These are phyloP conservation scores for Trichoderma reesei DNA, from an alignment of 495 filamentous ascomycete genomes.

Conservation along the genomic window DNA sequence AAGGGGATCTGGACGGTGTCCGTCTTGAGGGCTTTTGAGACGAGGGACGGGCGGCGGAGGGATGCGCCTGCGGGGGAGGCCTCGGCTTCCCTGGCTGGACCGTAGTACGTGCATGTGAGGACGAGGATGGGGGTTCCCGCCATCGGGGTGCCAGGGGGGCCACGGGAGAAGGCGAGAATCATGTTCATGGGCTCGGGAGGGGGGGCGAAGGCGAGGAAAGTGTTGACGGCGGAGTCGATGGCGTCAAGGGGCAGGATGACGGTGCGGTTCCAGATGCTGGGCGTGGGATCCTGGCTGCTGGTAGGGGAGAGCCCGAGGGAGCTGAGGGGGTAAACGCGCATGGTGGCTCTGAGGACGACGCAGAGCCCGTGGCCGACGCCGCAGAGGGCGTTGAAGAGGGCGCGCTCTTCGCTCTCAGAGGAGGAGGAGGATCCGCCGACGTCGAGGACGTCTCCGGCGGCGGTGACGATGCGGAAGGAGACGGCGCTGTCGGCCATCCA, in stretches of 20 bases:
- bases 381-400: conserved; percentile 29
- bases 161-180: conserved; percentile 12
- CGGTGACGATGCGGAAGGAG: conserved; percentile 24
- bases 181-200: neutral
- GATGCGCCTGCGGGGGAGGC: conserved; percentile 5
- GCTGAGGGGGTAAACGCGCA: conserved; percentile 37
- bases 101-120: conserved; percentile 13
- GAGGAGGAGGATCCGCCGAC: conserved; percentile 19
- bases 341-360: conserved; percentile 40
- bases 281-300: neutral
- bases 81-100: conserved; percentile 12
- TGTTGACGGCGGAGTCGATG: conserved; percentile 10
- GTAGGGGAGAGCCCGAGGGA: conserved; percentile 10
- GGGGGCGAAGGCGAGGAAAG: conserved; percentile 3
- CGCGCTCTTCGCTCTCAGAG: conserved; percentile 17
- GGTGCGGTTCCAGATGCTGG: conserved; percentile 12
- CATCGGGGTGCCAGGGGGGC: conserved; percentile 10
- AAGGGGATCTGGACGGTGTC: conserved; percentile 12
- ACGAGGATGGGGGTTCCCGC: conserved; percentile 13
- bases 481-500: conserved; percentile 29
- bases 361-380: conserved; percentile 32
- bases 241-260: conserved; percentile 11
- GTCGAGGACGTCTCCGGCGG: conserved; percentile 17
- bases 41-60: conserved; percentile 11
- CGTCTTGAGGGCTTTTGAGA: conserved; percentile 11